phyloP scores from a whole-genome alignment of 2,329 filamentous ascomycete genomes.

The Colletotrichum horii region DNA sequence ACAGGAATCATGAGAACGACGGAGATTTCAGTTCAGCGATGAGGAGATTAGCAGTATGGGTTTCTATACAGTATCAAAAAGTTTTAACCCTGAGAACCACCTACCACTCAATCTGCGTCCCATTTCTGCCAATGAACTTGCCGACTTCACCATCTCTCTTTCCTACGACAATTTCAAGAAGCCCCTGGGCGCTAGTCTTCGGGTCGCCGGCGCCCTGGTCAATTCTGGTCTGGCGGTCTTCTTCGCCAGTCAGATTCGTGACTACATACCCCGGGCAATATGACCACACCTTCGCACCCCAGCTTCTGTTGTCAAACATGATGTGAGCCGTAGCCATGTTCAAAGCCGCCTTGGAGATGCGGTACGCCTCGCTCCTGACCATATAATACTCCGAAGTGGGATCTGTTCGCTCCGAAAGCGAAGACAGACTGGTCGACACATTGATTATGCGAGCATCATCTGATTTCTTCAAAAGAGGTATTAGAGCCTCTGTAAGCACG shows the following conservation, averaged over 20 bases:
- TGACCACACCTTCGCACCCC: conserved; percentile 34
- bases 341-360: conserved; percentile 41
- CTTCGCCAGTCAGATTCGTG: conserved; percentile 33
- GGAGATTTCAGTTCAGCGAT: not conserved
- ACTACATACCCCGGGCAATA: conserved; percentile 39
- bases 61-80: rapidly evolving
- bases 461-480: conserved; percentile 34
- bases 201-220: conserved; percentile 30
- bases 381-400: conserved; percentile 3
- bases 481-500: conserved; percentile 33
- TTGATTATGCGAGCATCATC: conserved; percentile 33
- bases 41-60: rapidly evolving
- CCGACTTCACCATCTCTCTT: conserved; percentile 30
- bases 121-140: conserved; percentile 22
- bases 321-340: conserved; percentile 39
- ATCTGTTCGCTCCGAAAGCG: conserved; percentile 30
- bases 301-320: conserved; percentile 28
- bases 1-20: not conserved
- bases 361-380: conserved; percentile 30
- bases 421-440: conserved; percentile 37
- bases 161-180: conserved; percentile 30
- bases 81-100: rapidly evolving
- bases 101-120: not conserved
- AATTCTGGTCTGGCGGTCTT: conserved; percentile 27
- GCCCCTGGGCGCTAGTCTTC: conserved; percentile 28